phyloP scores from a whole-genome alignment of 2,329 filamentous ascomycete genomes.

The Coniochaeta sp. region DNA sequence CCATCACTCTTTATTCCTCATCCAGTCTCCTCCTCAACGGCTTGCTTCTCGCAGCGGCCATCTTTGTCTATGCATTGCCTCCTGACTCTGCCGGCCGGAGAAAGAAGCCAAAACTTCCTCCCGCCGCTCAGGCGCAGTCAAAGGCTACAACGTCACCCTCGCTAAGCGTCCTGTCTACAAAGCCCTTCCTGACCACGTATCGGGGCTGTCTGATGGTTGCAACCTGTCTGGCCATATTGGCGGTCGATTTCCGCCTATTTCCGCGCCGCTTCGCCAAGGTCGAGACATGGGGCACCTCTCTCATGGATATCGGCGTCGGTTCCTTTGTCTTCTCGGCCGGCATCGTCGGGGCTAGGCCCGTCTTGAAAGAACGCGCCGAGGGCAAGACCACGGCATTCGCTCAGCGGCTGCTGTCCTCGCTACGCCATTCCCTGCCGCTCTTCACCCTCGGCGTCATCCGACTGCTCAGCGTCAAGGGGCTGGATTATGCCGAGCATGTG shows the following conservation, averaged over 20 bases:
- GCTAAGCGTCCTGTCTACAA: constrained; percentile 59
- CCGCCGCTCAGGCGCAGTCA: constrained; percentile 18
- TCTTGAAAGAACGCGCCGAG: constrained; percentile 61
- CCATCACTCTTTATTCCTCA: constrained; percentile 76
- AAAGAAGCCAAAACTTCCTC: constrained; percentile 39
- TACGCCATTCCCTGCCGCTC: constrained; percentile 77
- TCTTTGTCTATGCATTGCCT: constrained; percentile 51
- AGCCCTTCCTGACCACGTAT: constrained; percentile 89
- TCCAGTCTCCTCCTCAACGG: constrained; percentile 66
- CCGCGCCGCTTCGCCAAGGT: constrained; percentile 94
- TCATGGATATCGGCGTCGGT: constrained; percentile 96
- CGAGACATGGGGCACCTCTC: constrained; percentile 98
- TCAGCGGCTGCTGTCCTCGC: constrained; percentile 55
- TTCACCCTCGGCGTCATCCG: constrained; percentile 72
- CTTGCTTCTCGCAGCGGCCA: constrained; percentile 64
- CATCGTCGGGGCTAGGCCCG: constrained; percentile 76
- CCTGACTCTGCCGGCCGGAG: constrained; percentile 24
- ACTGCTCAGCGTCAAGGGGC: constrained; percentile 80
- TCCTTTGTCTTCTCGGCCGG: constrained; percentile 96
- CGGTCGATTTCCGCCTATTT: constrained; percentile 90
- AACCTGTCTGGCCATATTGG: constrained; percentile 88
- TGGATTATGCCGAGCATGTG: constrained; percentile 95
- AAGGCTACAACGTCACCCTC: constrained; percentile 6
- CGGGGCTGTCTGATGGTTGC: constrained; percentile 85
- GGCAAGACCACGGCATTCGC: constrained; percentile 40